Evolutionary conservation across 2,329 filamentous ascomycete genomes (phyloP).

Genomic region (Cephalotrichum gorgonifer): DNA sequence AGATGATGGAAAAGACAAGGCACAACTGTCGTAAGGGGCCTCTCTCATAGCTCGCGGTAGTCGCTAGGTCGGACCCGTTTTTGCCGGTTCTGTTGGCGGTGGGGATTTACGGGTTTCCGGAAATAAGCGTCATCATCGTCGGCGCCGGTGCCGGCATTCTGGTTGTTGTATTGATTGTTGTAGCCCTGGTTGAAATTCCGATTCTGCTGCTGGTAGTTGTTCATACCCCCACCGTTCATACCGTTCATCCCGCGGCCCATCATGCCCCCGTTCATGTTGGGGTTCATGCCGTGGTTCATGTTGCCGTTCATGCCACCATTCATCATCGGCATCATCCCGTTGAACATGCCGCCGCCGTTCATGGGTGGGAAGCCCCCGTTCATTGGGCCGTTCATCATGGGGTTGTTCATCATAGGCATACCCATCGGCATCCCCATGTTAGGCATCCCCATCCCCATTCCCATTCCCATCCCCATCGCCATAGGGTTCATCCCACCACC

Average conservation of each 20-base stretch:
- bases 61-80: slow-evolving; percentile 77
- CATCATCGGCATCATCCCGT: slow-evolving; percentile 12
- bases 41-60: slow-evolving; percentile 67
- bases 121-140: slow-evolving; percentile 84
- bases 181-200: slow-evolving; percentile 15
- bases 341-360: slow-evolving; percentile 11
- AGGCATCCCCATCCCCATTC: slow-evolving; percentile 26
- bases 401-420: slow-evolving; percentile 9
- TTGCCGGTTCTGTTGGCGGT: slow-evolving; percentile 75
- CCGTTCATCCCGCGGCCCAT: slow-evolving; percentile 19
- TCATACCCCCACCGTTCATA: slow-evolving; percentile 18
- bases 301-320: slow-evolving; percentile 12
- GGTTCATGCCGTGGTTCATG: slow-evolving; percentile 19
- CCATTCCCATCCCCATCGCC: slow-evolving; percentile 27
- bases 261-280: slow-evolving; percentile 18
- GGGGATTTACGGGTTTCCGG: slow-evolving; percentile 88
- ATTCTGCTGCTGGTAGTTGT: slow-evolving; percentile 7
- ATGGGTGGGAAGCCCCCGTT: slow-evolving; percentile 14
- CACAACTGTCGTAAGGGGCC: too few relatives aligned
- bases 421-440: slow-evolving; percentile 28
- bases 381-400: slow-evolving; percentile 28
- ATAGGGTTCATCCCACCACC: slow-evolving; percentile 20
- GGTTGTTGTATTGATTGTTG: slow-evolving; percentile 10
- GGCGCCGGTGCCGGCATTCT: slow-evolving; percentile 7
- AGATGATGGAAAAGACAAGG: not conserved